Conservation (phyloP, 345 rosid genomes). For the Dimocarpus longan region DNA sequence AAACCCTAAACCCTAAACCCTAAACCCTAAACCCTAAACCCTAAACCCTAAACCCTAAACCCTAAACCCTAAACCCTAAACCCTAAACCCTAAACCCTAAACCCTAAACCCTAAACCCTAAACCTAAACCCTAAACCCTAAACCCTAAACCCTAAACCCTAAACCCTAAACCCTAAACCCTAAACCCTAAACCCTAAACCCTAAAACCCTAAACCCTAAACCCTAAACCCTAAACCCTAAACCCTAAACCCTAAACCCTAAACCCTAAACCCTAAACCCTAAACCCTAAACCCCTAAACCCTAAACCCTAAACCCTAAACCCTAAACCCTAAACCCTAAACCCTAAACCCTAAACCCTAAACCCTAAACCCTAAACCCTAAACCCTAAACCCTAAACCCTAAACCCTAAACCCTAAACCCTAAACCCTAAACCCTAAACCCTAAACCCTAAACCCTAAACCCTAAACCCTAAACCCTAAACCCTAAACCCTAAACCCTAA, state of each 20-base stretch:
- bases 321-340: no score
- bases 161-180: slow-evolving; percentile 22
- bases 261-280: slow-evolving; percentile 20
- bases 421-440: no score
- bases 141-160: slow-evolving; percentile 16
- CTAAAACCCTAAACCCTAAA: not conserved
- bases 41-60: slow-evolving; percentile 18
- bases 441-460: no score
- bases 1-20: not conserved
- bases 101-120: slow-evolving; percentile 20
- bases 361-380: no score
- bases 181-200: no score
- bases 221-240: slow-evolving; percentile 13
- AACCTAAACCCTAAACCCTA: slow-evolving; percentile 20
- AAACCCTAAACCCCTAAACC: no score
- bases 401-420: no score
- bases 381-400: no score
- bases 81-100: slow-evolving; percentile 15
- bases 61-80: slow-evolving; percentile 19
- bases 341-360: no score
- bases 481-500: slow-evolving; percentile 9
- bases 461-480: no score
- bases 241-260: slow-evolving; percentile 5
- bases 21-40: slow-evolving; percentile 20
- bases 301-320: no score